These are phyloP conservation scores for Termitomyces sp. DNA, from an alignment of 768 basidiomycete genomes.

Conservation along the genomic window DNA sequence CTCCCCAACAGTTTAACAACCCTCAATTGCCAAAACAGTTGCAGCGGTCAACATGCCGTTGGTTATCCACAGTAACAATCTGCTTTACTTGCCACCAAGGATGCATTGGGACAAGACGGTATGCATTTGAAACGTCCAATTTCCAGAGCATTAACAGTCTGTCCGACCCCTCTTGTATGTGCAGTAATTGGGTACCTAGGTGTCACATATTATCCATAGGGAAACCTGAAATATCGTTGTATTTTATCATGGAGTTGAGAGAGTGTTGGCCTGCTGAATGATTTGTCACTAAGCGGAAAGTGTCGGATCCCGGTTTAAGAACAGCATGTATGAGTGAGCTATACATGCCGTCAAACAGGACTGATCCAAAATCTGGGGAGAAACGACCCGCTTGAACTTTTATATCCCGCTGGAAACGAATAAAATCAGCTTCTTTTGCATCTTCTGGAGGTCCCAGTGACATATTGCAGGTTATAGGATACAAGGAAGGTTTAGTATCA, in stretches of 20 bases:
- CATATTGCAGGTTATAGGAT: constrained; percentile 13
- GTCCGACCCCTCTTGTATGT: not conserved
- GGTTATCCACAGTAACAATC: not conserved
- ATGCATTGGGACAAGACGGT: not conserved
- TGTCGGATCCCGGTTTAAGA: not conserved
- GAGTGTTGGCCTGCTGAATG: not conserved
- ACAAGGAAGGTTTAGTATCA: constrained; percentile 13
- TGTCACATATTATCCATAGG: not conserved
- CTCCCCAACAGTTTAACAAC: not conserved
- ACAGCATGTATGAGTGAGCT: not conserved
- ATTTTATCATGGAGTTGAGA: not conserved
- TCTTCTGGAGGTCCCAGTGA: not conserved
- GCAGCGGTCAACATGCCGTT: too few relatives aligned
- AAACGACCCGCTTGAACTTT: not conserved
- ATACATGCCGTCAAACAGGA: not conserved
- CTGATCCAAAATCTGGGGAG: not conserved
- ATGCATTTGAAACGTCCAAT: not conserved
- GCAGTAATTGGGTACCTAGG: not conserved
- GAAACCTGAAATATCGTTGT: not conserved
- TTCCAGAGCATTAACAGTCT: not conserved
- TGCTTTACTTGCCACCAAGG: not conserved
- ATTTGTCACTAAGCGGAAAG: not conserved
- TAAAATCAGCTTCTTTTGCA: not conserved
- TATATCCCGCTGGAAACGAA: not conserved
- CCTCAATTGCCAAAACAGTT: not conserved